Evolutionary conservation across 352 stramenopile genomes (phyloP), one percentile per base, ranked within the genome.

Genomic region (Blastocystis hominis): DNA sequence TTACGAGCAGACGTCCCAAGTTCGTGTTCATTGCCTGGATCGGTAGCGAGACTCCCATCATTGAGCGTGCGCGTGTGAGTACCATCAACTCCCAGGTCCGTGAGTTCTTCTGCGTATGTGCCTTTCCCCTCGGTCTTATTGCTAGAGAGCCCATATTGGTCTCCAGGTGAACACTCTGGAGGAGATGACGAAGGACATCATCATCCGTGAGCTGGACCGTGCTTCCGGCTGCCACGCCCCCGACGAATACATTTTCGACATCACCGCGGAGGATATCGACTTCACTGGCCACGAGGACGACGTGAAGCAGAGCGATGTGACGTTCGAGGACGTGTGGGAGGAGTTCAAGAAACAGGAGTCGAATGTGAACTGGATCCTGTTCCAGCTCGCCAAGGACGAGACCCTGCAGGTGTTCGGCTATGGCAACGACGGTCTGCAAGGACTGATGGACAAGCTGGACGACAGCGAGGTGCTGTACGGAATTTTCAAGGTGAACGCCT

Each of bases 121-220:
- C 2, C 50, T 53, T 42, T 61, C 10, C 44, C 15, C 10, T 77
- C 1, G 17, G 62, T 30, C 17, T 77, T 30, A 62, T 10, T 4
- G 24, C 10, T 62, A 77, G 68, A 69, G 75, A 69, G 75, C 75
- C 0, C 75, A 86, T 38, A 86, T 86, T 38, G 75, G 53, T 55
- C 62, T 86, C 20, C 75, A 86, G 75, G 62, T 86, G 7, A 75
- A 69, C 46, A 75, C 75, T 9, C 42, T 86, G 13, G 75, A 86
- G 62, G 75, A 86, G 75, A 86, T 86, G 75, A 75, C 75, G 24
- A 86, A 86, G 62, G 75, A 86, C n/a, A 86, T 75, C 24, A 86
- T 86, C 46, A 75, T 69, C 46, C 38, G 68, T 24, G 75, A 69
- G 40, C 24, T 86, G 42, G 62, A 69, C 46, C 55, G 62, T n/a